Evolutionary conservation across 352 stramenopile species (phyloP), one percentile per base, ranked within the genome.

Genomic region (Elongisporangium anandrum): DNA sequence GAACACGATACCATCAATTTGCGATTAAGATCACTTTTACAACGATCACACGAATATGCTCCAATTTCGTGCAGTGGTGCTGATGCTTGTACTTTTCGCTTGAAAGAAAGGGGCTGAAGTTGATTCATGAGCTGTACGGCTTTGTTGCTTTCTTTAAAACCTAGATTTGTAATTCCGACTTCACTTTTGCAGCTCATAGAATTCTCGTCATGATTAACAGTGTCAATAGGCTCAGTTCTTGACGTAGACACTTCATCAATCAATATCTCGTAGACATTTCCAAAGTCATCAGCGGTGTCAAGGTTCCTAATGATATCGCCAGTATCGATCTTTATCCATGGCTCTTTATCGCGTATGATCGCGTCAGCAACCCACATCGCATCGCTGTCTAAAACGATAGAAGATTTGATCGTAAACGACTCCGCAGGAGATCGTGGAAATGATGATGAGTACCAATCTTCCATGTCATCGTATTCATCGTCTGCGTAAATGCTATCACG

Each of bases 11-110:
- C 72, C 39, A 92, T 68, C 50, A 92, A 65, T 54, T 88, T 90
- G 9, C 72, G 59, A 51, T 92, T 88, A 47, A 88, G 48, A 45
- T 90, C 79, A 54, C 81, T 92, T 48, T 73, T 80, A 59, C 81
- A 92, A 4, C 59, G 65, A 38, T 73, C 63, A 15, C 81, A 91
- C 50, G 29, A 41, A 15, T 41, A 1, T 8, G 29, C 9, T 15
- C 29, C 29, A 41, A 41, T 41, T 41, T 41, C 29, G 9, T 15
- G 29, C 9, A 13, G 29, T 41, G 29, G 29, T 41, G 29, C 29
- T 41, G 29, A 15, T 15, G 9, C 9, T 41, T 8, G 29, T 8
- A 41, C 4, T 41, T 41, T 41, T 15, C 29, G 5, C 29, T 41
- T 41, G 29, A 41, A 41, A 41, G 29, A 41, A 15, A 41, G 4